Percentiles rank a stretch among this genome's conserved stretches.
phyloP scores from a whole-genome alignment of 2,329 filamentous ascomycete species.

The Aspergillus eucalypticola region DNA sequence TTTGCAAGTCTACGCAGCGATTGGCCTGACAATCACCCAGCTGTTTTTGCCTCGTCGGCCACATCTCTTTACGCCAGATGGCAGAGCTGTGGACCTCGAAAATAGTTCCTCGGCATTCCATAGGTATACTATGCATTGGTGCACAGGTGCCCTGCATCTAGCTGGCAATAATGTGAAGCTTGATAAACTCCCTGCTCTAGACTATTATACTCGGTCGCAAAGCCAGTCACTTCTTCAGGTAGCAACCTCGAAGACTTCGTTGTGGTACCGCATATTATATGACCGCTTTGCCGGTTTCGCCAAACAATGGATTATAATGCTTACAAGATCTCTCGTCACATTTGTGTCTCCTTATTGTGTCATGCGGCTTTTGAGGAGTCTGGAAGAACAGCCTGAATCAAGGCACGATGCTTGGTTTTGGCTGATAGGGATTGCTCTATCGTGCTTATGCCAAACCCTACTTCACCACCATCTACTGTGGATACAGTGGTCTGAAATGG shows the following conservation, averaged over 20 bases:
- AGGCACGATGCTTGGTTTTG: not conserved
- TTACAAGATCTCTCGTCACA: not conserved
- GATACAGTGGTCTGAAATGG: conserved; percentile 1
- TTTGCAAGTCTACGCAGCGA: not conserved
- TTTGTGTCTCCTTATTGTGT: not conserved
- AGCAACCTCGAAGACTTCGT: not conserved
- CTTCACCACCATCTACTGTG: not conserved
- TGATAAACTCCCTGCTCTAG: not conserved
- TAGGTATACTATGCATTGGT: not conserved
- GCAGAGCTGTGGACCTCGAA: not conserved
- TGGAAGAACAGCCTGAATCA: not conserved
- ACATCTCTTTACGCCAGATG: not conserved
- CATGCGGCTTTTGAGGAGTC: not conserved
- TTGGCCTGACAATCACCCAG: not conserved
- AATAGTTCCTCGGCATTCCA: not conserved
- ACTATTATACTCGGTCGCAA: not conserved
- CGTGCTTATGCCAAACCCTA: not conserved
- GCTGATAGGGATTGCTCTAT: not conserved
- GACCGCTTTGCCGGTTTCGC: not conserved
- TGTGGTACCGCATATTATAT: not conserved
- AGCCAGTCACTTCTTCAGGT: not conserved
- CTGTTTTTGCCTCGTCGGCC: not conserved
- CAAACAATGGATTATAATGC: not conserved
- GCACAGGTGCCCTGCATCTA: not conserved
- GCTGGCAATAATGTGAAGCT: not conserved